phyloP scores from a whole-genome alignment of 2,329 filamentous ascomycete species.

The Metarhizium album region DNA sequence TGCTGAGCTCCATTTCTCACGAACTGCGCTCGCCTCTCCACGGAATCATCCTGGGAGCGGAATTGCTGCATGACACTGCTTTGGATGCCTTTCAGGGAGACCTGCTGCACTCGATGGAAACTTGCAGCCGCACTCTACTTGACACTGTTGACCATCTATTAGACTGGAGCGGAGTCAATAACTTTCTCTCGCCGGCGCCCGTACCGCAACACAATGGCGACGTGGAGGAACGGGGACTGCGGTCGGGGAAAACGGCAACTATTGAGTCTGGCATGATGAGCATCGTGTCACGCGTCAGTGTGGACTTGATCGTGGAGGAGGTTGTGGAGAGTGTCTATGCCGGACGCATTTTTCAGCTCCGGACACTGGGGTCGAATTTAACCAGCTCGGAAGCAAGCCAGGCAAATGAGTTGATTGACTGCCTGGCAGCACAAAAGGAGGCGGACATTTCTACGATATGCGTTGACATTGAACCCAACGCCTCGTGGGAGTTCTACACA shows the following conservation, averaged over 20 bases:
- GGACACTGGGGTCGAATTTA: not conserved
- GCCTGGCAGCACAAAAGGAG: conserved; percentile 1
- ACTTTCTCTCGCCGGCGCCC: conserved; percentile 11
- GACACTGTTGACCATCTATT: conserved; percentile 44
- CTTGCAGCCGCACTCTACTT: conserved; percentile 38
- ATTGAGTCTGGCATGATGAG: conserved; percentile 11
- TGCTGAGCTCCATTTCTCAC: conserved; percentile 49
- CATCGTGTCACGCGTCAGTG: conserved; percentile 16
- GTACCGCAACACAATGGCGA: conserved; percentile 2
- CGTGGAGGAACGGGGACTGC: conserved; percentile 4
- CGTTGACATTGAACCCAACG: conserved; percentile 28
- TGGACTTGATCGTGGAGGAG: conserved; percentile 33
- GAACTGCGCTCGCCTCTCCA: conserved; percentile 51
- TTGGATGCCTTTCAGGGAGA: conserved; percentile 35
- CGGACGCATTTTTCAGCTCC: conserved; percentile 28
- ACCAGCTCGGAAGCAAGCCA: not conserved
- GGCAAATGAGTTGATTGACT: not conserved
- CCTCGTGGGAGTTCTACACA: conserved; percentile 41
- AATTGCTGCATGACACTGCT: conserved; percentile 41
- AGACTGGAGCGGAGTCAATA: conserved; percentile 45
- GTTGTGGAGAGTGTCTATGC: conserved; percentile 36
- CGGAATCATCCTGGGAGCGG: conserved; percentile 43
- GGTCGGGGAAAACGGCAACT: conserved; percentile 2
- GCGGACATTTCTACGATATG: conserved; percentile 20
- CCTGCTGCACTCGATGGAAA: conserved; percentile 37